Base-by-base conservation (phyloP, 441 rosid genomes). In the Sinapis alba region DNA sequence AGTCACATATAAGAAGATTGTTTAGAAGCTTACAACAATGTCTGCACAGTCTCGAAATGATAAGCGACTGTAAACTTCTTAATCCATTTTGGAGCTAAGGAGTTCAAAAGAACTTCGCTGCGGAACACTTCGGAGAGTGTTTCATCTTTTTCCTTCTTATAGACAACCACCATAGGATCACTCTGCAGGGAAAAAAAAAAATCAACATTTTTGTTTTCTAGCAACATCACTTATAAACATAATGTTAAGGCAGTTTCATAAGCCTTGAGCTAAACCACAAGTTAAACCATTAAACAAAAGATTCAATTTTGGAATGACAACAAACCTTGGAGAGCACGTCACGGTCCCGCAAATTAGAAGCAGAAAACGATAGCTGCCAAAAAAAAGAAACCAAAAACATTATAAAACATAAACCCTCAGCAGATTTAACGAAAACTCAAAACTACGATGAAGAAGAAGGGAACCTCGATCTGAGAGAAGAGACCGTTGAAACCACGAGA, bases 351-450 rank as follows among this genome's bases (percentile, higher is more conserved):
- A 94, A 83, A 78, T 85, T 85, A 27, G 88, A 77, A 50, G 99
- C 99, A 70, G 97, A 94, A 78, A 90, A 94, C 2, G 97, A 92
- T 77, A 94, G 79, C 99, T 94, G 92, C 21, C 90, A 84, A 6
- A 69, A 23, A 43, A 10, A 32, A 34, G 12, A 38, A 38, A 38
- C 11, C 5, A 45, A 9, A 34, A 34, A 2, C 3, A 34, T 50
- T 50, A 18, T 47, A 6, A 1, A 43, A 43, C 54, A 16, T 47
- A 47, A 50, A 50, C 11, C 21, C 19, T 47, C 16, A 0, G 7
- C 4, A 9, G 7, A 3, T 13, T 11, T 0, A 50, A 7, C 15
- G 3, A 47, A 16, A 47, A 18, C 1, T 5, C 3, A 41, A 38
- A 38, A 4, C 45, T 43, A 18, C 0, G 54, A 26, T 10, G 27